phyloP scores from a whole-genome alignment of 2,329 filamentous ascomycete species.

The Nannizziopsis barbatae region DNA sequence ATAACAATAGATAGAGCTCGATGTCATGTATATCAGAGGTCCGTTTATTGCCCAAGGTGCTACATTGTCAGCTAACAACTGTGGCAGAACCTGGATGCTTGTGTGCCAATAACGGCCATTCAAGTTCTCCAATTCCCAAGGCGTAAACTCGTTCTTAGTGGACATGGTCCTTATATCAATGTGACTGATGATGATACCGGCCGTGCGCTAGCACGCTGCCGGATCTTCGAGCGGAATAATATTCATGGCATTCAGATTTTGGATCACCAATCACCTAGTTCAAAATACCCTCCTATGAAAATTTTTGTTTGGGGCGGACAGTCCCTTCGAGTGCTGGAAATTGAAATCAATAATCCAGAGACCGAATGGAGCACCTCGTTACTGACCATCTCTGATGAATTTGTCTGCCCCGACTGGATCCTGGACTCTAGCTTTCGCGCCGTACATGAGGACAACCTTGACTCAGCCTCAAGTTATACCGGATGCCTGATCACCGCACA shows the following conservation, averaged over 20 bases:
- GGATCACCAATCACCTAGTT: conserved; percentile 15
- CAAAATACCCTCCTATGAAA: conserved; percentile 11
- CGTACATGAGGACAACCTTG: conserved; percentile 20
- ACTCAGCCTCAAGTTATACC: conserved; percentile 22
- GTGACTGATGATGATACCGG: conserved; percentile 27
- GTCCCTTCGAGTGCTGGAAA: conserved; percentile 36
- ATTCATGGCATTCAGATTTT: conserved; percentile 29
- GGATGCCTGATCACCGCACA: conserved; percentile 70
- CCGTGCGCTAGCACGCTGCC: conserved; percentile 21
- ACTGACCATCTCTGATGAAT: conserved; percentile 31
- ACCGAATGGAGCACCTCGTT: conserved; percentile 16
- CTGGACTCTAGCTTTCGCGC: conserved; percentile 51
- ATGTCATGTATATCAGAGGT: conserved; percentile 18
- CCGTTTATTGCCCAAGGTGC: conserved; percentile 2
- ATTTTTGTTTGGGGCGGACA: conserved; percentile 60
- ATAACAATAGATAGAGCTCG: conserved; percentile 2
- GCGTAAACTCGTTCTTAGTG: conserved; percentile 27
- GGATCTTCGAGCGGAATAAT: conserved; percentile 29
- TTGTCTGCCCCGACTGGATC: conserved; percentile 61
- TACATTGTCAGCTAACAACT: not conserved
- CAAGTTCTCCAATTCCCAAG: conserved; percentile 23
- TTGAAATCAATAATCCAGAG: conserved; percentile 16
- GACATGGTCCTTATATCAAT: conserved; percentile 29
- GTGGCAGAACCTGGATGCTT: conserved; percentile 31
- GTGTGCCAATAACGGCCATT: conserved; percentile 35